A percentile compares a stretch with the other conserved stretches of the same genome.
These are phyloP conservation scores for Emergomyces orientalis DNA, from an alignment of 2,329 filamentous ascomycete genomes.

Conservation along the genomic window DNA sequence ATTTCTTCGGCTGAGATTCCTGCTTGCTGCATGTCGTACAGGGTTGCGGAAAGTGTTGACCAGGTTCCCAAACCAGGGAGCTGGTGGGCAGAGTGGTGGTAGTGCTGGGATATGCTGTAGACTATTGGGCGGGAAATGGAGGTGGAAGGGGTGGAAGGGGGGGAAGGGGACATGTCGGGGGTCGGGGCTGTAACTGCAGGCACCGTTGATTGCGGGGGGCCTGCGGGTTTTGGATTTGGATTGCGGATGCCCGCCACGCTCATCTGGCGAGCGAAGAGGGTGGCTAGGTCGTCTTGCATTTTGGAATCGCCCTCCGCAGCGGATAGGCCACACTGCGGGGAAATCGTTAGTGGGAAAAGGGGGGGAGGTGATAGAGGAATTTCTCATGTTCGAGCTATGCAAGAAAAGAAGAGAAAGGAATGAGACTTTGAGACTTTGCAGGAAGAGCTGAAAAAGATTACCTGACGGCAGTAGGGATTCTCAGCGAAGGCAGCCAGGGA, in stretches of 20 bases:
- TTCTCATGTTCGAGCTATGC: background rate
- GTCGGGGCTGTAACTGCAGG: slow-evolving; percentile 24
- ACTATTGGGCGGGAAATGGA: slow-evolving; percentile 42
- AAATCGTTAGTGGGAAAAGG: slow-evolving; percentile 12
- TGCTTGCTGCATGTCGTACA: slow-evolving; percentile 40
- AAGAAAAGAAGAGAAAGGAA: slow-evolving; percentile 17
- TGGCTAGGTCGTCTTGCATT: slow-evolving; percentile 71
- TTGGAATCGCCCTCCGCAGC: slow-evolving; percentile 45
- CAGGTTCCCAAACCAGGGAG: slow-evolving; percentile 31
- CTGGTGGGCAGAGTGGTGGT: slow-evolving; percentile 68
- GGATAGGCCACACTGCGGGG: slow-evolving; percentile 34
- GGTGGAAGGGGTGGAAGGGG: slow-evolving; percentile 19
- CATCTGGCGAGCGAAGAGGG: slow-evolving; percentile 68
- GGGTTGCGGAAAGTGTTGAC: slow-evolving; percentile 43
- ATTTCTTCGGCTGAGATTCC: slow-evolving; percentile 43
- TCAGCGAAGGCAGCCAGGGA: slow-evolving; percentile 30
- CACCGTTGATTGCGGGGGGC: slow-evolving; percentile 15
- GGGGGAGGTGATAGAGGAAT: background rate
- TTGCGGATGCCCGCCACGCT: slow-evolving; percentile 43
- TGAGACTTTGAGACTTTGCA: slow-evolving; percentile 7
- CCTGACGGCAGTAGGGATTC: slow-evolving; percentile 34
- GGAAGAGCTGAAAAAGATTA: slow-evolving; percentile 19
- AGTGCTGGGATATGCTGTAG: slow-evolving; percentile 73
- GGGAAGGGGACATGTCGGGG: slow-evolving; percentile 14
- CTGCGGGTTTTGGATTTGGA: slow-evolving; percentile 7